Percentiles rank a stretch among this genome's conserved stretches.
Conservation (phyloP, 495 filamentous ascomycete genomes). For the Lasiosphaeriaceae sp. region DNA sequence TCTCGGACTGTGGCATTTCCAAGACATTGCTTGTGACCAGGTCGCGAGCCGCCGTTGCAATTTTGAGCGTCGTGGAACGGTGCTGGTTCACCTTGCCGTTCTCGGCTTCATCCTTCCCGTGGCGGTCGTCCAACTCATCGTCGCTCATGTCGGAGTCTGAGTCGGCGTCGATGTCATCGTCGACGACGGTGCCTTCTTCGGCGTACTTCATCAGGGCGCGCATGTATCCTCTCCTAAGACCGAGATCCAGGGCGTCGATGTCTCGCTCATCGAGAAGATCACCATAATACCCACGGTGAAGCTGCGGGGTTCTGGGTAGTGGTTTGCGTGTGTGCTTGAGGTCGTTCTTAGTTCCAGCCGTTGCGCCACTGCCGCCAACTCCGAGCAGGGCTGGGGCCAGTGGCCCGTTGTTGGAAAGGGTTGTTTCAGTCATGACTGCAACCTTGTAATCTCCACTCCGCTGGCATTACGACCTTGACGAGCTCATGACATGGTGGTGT, state of each 20-base stretch:
- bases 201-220: slow-evolving; percentile 17
- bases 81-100: too few species aligned
- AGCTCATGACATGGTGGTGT: not conserved
- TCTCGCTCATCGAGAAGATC: not conserved
- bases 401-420: not conserved
- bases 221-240: slow-evolving; percentile 12
- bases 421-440: not conserved
- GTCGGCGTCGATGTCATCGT: slow-evolving; percentile 23
- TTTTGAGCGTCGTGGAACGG: too few species aligned
- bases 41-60: too few species aligned
- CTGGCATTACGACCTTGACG: not conserved
- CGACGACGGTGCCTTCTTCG: slow-evolving; percentile 9
- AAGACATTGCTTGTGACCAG: not conserved
- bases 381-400: not conserved
- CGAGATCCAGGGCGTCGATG: not conserved
- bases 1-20: not conserved
- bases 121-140: not conserved
- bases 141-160: slow-evolving; percentile 5
- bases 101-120: not conserved
- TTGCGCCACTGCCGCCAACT: not conserved
- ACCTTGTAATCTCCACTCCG: slow-evolving; percentile 5
- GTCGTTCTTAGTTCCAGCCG: not conserved
- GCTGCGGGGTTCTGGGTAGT: not conserved
- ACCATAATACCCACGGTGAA: not conserved
- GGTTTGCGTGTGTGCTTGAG: not conserved